Conservation (phyloP, 192 early-diverging fungal genomes). For the Gaertneriomyces sp. region DNA sequence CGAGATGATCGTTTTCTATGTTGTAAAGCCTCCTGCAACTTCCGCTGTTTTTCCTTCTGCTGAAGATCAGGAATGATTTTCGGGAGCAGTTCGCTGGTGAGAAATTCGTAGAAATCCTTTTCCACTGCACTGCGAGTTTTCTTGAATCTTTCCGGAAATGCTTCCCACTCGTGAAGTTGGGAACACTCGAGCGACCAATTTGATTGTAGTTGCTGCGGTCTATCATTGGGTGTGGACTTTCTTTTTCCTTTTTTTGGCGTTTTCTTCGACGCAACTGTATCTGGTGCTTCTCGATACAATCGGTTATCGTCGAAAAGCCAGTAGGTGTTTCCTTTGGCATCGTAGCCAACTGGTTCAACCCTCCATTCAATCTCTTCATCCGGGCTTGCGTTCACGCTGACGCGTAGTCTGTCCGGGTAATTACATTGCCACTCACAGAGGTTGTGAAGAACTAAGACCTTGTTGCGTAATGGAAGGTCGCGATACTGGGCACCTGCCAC, state of each 20-base stretch:
- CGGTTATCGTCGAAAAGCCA: conserved; percentile 84
- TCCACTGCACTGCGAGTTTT: conserved; percentile 52
- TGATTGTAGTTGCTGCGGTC: conserved; percentile 1
- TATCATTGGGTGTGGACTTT: too few relatives aligned
- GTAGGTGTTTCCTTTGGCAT: conserved; percentile 64
- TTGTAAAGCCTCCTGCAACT: conserved; percentile 50
- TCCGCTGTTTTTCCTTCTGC: conserved; percentile 56
- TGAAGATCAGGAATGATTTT: conserved; percentile 54
- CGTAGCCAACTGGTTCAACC: conserved; percentile 71
- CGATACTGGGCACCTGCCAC: conserved; percentile 38
- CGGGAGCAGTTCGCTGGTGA: conserved; percentile 55
- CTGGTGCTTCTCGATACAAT: conserved; percentile 60
- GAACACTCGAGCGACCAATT: conserved; percentile 34
- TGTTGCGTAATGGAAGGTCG: conserved; percentile 44
- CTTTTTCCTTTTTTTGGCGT: conserved; percentile 14
- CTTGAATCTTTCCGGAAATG: conserved; percentile 60
- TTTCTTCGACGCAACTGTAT: conserved; percentile 21
- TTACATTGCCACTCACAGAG: conserved; percentile 69
- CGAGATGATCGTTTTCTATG: conserved; percentile 63
- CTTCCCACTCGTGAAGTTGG: conserved; percentile 58
- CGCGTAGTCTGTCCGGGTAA: conserved; percentile 60
- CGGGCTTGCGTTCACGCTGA: conserved; percentile 40
- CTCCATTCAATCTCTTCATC: conserved; percentile 68
- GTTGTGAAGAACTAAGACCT: conserved; percentile 43
- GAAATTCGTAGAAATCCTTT: conserved; percentile 50